Base-by-base conservation (phyloP, 345 rosid genomes). In the Lenwebbia sp. region DNA sequence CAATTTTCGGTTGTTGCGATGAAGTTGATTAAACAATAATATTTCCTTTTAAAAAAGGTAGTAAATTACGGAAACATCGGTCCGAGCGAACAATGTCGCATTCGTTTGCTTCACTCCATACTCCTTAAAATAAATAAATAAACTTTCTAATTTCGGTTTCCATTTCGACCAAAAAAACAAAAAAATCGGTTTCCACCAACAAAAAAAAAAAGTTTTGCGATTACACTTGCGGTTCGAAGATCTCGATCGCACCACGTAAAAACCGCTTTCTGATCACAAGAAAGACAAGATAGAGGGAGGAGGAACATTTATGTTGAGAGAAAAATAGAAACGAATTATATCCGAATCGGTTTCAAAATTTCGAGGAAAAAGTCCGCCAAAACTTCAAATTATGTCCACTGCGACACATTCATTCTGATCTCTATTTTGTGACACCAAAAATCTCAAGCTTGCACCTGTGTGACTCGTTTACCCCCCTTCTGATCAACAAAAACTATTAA, bases 211-310 rank as follows among this genome's bases (percentile, higher is more conserved):
- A 1, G 47, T 44, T n/a, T 58, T 58, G 70, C 5, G 9, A 58
- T 5, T 13, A n/a, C 14, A 58, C 22, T n/a, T n/a, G n/a, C n/a
- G n/a, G n/a, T n/a, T n/a, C n/a, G 5, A 60, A 60, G 37, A 60
- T 60, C 37, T 28, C 1, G 4, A 60, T 60, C 74, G 28, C 2
- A 4, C 40, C 1, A 26, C 3, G 2, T 28, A 14, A 60, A 28
- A 60, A 60, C 0, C 1, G 0, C 0, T 60, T 58, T 58, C n/a
- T 7, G 19, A 17, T n/a, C 5, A 0, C 0, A 9, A 28, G 33
- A 60, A 60, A 28, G 13, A 28, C 5, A n/a, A n/a, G 37, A n/a
- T 2, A 28, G 21, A 60, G 74, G 4, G 21, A 60, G n/a, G 21
- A 58, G 17, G 30, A n/a, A 58, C 1, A 0, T 7, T 2, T 5